Evolutionary conservation across 371 early-diverging fungal species (phyloP).

Genomic region (Apophysomyces sp.): DNA sequence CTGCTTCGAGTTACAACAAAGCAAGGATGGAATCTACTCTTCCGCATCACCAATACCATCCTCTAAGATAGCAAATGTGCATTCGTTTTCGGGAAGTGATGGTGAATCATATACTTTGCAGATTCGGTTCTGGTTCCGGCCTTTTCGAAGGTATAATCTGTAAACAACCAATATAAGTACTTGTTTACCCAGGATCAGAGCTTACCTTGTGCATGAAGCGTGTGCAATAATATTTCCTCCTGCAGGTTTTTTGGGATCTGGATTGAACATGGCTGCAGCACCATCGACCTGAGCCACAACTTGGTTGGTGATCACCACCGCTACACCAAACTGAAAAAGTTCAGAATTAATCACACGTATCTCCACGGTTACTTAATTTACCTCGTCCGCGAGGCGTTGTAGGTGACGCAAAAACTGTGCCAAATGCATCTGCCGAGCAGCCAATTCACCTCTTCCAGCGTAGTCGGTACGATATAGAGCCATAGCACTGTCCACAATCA

Average conservation of each 20-base stretch:
- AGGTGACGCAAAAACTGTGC: conserved; percentile 92
- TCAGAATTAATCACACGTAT: not conserved
- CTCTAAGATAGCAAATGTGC: conserved; percentile 62
- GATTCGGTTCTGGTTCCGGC: conserved; percentile 78
- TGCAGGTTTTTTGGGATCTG: conserved; percentile 97
- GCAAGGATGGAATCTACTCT: conserved; percentile 27
- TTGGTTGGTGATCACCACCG: conserved; percentile 95
- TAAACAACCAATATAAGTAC: conserved; percentile 1
- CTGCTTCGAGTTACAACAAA: too few species aligned
- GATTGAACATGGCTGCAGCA: conserved; percentile 85
- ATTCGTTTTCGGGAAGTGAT: conserved; percentile 80
- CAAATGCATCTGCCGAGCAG: conserved; percentile 97
- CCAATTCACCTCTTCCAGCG: conserved; percentile 97
- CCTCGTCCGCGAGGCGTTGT: conserved; percentile 96
- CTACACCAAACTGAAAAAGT: conserved; percentile 32
- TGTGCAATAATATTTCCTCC: conserved; percentile 99
- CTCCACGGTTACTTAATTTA: conserved; percentile 25
- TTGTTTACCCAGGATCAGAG: not conserved
- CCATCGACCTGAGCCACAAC: conserved; percentile 98
- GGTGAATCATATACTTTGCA: conserved; percentile 94
- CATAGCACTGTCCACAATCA: conserved; percentile 98
- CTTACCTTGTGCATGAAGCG: conserved; percentile 73
- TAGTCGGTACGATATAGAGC: conserved; percentile 98
- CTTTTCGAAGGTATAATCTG: conserved; percentile 82
- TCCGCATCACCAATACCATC: conserved; percentile 68